Percentiles rank a stretch among this genome's conserved stretches.
Evolutionary conservation across 2,329 filamentous ascomycete genomes (phyloP).

Genomic region (Aureobasidium zeae): DNA sequence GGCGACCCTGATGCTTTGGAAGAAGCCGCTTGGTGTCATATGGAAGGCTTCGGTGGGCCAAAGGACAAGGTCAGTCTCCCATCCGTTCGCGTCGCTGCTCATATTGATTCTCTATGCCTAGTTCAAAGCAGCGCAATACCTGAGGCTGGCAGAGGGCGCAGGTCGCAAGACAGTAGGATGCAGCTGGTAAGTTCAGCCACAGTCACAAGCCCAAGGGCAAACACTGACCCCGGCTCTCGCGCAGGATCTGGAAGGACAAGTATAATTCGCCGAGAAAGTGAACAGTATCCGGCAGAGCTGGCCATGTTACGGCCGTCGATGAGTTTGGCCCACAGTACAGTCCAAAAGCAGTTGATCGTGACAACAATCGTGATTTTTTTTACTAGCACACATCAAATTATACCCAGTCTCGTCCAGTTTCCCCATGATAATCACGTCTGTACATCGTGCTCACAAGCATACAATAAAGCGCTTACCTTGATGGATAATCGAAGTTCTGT

Average conservation of each 20-base stretch:
- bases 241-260: conserved; percentile 97
- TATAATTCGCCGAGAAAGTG: conserved; percentile 41
- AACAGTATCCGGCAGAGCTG: too few relatives aligned
- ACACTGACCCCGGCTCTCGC: conserved; percentile 7
- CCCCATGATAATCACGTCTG: too few relatives aligned
- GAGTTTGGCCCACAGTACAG: too few relatives aligned
- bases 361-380: too few relatives aligned
- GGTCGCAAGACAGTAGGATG: conserved; percentile 89
- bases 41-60: conserved; percentile 92
- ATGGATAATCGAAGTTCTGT: too few relatives aligned
- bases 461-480: too few relatives aligned
- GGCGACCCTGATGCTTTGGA: conserved; percentile 98
- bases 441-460: too few relatives aligned
- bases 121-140: conserved; percentile 64
- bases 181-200: conserved; percentile 63
- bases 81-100: neutral
- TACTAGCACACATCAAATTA: too few relatives aligned
- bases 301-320: too few relatives aligned
- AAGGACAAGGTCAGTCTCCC: conserved; percentile 83
- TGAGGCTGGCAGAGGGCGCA: conserved; percentile 79
- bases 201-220: neutral
- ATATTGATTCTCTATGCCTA: neutral
- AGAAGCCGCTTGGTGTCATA: conserved; percentile 89
- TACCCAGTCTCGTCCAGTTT: too few relatives aligned
- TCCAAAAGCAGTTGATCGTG: too few relatives aligned